A percentile compares a stretch with the other conserved stretches of the same genome.
phyloP scores from a whole-genome alignment of 176 grass and related monocot genomes.

The Leersia perrieri region DNA sequence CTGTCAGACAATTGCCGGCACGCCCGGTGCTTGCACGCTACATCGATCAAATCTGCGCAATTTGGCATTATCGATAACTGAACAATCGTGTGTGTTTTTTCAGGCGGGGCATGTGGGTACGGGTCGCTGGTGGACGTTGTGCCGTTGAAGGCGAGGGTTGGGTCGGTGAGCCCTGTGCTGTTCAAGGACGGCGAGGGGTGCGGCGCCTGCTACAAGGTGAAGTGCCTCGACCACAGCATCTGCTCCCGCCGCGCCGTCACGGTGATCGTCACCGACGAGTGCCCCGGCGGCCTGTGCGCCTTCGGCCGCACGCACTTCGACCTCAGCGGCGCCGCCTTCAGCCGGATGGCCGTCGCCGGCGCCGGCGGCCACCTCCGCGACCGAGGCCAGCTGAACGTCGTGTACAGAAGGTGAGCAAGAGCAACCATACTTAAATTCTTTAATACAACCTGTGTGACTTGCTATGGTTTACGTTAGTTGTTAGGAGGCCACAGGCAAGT shows the following conservation, averaged over 20 bases:
- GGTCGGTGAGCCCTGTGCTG: constrained; percentile 90
- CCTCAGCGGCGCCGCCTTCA: constrained; percentile 88
- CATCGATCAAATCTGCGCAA: neutral
- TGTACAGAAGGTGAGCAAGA: constrained; percentile 61
- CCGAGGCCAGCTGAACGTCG: constrained; percentile 59
- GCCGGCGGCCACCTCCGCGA: constrained; percentile 62
- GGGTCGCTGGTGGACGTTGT: constrained; percentile 92
- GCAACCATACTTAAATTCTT: neutral
- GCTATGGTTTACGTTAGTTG: neutral
- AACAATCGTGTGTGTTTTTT: too few relatives aligned
- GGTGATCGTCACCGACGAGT: constrained; percentile 92
- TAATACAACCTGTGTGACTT: neutral
- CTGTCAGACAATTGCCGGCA: neutral
- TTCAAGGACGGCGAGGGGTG: constrained; percentile 94
- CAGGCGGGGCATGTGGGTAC: constrained; percentile 95
- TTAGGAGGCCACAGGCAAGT: neutral
- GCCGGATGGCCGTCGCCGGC: constrained; percentile 79
- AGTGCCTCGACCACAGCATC: constrained; percentile 71
- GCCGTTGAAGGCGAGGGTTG: constrained; percentile 82
- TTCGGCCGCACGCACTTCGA: constrained; percentile 81
- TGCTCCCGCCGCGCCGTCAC: constrained; percentile 94
- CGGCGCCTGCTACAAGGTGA: constrained; percentile 97
- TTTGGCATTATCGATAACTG: neutral
- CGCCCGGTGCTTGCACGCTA: neutral
- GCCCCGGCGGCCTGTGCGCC: constrained; percentile 77